phyloP scores from a whole-genome alignment of 352 stramenopile genomes.

The Phytopythium montanum region DNA sequence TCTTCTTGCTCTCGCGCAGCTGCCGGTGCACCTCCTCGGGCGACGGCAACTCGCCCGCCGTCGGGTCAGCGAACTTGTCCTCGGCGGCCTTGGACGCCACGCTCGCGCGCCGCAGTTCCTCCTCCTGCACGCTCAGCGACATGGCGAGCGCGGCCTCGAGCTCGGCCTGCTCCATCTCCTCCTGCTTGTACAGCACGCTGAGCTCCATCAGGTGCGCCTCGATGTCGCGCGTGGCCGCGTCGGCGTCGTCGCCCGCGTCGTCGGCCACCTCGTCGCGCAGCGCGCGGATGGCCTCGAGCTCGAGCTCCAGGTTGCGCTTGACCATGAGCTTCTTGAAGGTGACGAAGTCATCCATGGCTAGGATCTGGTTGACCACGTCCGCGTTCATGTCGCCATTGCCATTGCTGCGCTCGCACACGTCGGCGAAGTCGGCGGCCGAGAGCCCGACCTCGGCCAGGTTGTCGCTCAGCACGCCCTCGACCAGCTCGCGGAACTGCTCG shows the following conservation, averaged over 20 bases:
- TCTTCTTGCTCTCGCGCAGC: slow-evolving; percentile 64
- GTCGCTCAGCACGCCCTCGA: slow-evolving; percentile 72
- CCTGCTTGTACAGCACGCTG: slow-evolving; percentile 82
- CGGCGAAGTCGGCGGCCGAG: slow-evolving; percentile 73
- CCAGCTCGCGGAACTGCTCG: slow-evolving; percentile 72
- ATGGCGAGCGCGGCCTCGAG: slow-evolving; percentile 76
- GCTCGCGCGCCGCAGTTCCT: slow-evolving; percentile 54
- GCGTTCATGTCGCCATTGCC: slow-evolving; percentile 54
- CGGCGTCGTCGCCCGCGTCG: slow-evolving; percentile 27
- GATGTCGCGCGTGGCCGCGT: slow-evolving; percentile 21
- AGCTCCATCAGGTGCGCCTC: slow-evolving; percentile 82
- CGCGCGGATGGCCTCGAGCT: slow-evolving; percentile 85
- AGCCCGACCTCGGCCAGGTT: slow-evolving; percentile 87
- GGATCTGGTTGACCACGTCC: slow-evolving; percentile 83
- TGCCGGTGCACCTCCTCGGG: slow-evolving; percentile 53
- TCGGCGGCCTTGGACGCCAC: slow-evolving; percentile 56
- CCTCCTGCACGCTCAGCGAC: slow-evolving; percentile 66
- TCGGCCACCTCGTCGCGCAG: slow-evolving; percentile 54
- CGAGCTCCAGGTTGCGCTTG: slow-evolving; percentile 89
- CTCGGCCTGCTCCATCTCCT: slow-evolving; percentile 84
- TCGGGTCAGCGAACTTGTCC: slow-evolving; percentile 47
- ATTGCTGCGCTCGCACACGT: slow-evolving; percentile 71
- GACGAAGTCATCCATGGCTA: slow-evolving; percentile 89
- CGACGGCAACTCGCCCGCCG: slow-evolving; percentile 21
- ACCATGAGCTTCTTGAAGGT: slow-evolving; percentile 93